Percentiles rank a stretch among this genome's conserved stretches.
Evolutionary conservation across 139 green algal species (phyloP).

Genomic region (Volvox reticuliferus): DNA sequence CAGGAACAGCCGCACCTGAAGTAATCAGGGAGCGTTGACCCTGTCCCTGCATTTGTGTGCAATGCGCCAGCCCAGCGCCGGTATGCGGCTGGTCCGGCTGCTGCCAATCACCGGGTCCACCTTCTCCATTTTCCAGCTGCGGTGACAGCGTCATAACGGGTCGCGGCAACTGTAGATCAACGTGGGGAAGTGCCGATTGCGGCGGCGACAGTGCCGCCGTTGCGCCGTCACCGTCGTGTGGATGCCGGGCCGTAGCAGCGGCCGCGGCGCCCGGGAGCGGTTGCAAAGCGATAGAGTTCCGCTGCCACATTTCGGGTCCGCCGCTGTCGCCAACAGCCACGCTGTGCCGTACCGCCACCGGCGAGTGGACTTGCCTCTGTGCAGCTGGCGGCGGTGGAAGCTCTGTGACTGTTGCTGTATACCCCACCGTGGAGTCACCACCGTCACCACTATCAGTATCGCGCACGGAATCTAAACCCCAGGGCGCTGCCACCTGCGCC

Average conservation of each 20-base stretch:
- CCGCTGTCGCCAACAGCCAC: slow-evolving; percentile 38
- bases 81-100: background rate
- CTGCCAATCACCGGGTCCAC: background rate
- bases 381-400: background rate
- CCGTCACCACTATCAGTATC: too few species aligned
- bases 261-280: background rate
- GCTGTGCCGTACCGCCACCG: slow-evolving; percentile 11
- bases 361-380: background rate
- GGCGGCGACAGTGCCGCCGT: too few species aligned
- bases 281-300: background rate
- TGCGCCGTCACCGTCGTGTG: too few species aligned
- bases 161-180: too few species aligned
- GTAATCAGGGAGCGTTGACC: too few species aligned
- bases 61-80: too few species aligned
- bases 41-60: too few species aligned
- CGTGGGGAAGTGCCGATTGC: too few species aligned
- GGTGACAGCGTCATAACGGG: too few species aligned
- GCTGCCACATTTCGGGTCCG: slow-evolving; percentile 36
- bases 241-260: background rate
- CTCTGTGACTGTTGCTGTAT: too few species aligned
- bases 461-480: background rate
- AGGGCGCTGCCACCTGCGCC: background rate
- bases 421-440: too few species aligned
- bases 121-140: too few species aligned
- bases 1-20: background rate